These are phyloP conservation scores for Tulasnella sp. DNA, from an alignment of 768 basidiomycete genomes.

Conservation along the genomic window DNA sequence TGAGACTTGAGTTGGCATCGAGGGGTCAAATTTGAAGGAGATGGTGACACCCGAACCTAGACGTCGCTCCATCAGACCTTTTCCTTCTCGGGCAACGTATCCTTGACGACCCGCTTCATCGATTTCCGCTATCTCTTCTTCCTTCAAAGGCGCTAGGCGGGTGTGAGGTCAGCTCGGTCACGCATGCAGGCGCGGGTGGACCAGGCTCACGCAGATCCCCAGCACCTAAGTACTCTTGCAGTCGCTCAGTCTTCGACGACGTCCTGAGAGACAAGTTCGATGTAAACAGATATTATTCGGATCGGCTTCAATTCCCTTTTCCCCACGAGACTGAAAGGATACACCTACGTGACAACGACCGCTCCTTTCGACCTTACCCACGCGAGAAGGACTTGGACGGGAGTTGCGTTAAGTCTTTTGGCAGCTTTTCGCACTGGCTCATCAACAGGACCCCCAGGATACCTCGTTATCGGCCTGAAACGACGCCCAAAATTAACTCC, in stretches of 20 bases:
- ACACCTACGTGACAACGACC: slow-evolving; percentile 56
- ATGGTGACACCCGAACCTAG: background rate
- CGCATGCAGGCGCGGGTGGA: too few species aligned
- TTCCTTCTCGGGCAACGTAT: background rate
- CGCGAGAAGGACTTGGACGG: slow-evolving; percentile 57
- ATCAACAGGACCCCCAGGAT: slow-evolving; percentile 60
- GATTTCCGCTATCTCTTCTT: slow-evolving; percentile 53
- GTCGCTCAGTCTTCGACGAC: slow-evolving; percentile 49
- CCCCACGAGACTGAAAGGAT: slow-evolving; percentile 8
- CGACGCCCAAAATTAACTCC: too few species aligned
- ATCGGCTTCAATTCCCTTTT: background rate
- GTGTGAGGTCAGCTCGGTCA: background rate
- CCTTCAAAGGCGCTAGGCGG: slow-evolving; percentile 35
- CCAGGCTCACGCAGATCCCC: slow-evolving; percentile 41
- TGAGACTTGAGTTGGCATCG: background rate
- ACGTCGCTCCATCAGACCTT: background rate
- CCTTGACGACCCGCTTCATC: slow-evolving; percentile 47
- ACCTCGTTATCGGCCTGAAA: slow-evolving; percentile 49
- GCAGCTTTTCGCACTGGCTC: slow-evolving; percentile 46
- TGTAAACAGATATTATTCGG: background rate
- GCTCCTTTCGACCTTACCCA: slow-evolving; percentile 64
- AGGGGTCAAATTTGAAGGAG: background rate
- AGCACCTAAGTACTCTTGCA: slow-evolving; percentile 60
- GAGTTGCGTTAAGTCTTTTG: slow-evolving; percentile 44
- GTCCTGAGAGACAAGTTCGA: slow-evolving; percentile 37